Evolutionary conservation across 306 rosid genomes (phyloP), one percentile per base, ranked within the genome.

Genomic region (Nissolia schottii): DNA sequence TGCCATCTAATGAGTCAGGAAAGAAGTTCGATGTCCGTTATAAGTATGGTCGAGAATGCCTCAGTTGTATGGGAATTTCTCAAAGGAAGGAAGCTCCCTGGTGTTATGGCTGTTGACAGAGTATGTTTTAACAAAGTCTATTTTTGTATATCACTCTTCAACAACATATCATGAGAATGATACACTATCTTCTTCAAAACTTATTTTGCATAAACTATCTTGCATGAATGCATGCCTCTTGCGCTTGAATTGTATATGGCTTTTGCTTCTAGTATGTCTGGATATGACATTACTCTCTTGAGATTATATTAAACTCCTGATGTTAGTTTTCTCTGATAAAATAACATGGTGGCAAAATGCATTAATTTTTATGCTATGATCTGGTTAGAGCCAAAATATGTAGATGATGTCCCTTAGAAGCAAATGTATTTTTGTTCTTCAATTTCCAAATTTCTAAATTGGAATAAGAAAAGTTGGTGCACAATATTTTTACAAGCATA

Each of bases 61-160:
- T 87, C 98, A 3, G 95, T 84, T 64, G 84, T 89, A 67, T 91
- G 98, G 98, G 95, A 87, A 75, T 89, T 86, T 88, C 88, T 94
- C 73, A 89, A 91, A 82, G 91, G 94, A 80, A 86, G 93, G 81
- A 89, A 86, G 79, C 97, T 91, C 63, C 97, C 97, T 3, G 97
- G 95, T 38, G 85, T 87, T 68, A 48, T 70, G 71, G 97, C 96
- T 65, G 71, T 91, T 18, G 98, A 91, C 79, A 89, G 85, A 67
- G 98, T 94, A 83, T 41, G 86, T 56, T 64, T 28, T 64, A 16
- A 5, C 14, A 25, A 31, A 15, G 24, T 78, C 74, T 57, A 9
- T 24, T 75, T 73, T 37, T 60, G 75, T 62, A 14, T 53, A 16
- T 61, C 20, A 49, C 25, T 56, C 74, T 72, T 66, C 66, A 20